phyloP scores from a whole-genome alignment of 305 asterid species.

The Fraxinus sp. region DNA sequence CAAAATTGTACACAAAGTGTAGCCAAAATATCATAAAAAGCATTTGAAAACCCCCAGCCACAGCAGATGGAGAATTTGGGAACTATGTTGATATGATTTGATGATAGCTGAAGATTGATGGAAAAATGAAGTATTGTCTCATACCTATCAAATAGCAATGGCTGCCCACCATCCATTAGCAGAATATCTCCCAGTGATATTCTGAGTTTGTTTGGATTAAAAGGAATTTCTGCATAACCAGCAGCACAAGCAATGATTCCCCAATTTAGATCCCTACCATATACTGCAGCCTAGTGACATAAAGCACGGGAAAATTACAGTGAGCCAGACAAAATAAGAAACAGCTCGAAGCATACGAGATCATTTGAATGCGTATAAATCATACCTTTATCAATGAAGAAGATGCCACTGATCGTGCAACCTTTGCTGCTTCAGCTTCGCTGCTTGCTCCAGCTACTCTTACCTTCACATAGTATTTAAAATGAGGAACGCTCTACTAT shows the following conservation, averaged over 20 bases:
- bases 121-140: not conserved
- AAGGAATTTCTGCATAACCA: slow-evolving; percentile 83
- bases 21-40: not conserved
- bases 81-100: not conserved
- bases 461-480: slow-evolving; percentile 49
- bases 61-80: not conserved
- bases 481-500: not conserved
- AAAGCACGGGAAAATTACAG: slow-evolving; percentile 1
- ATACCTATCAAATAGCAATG: slow-evolving; percentile 83
- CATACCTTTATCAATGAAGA: slow-evolving; percentile 86
- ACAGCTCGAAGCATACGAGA: slow-evolving; percentile 13
- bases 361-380: slow-evolving; percentile 1
- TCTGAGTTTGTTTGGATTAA: slow-evolving; percentile 59
- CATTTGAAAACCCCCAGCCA: not conserved
- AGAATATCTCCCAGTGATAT: slow-evolving; percentile 76
- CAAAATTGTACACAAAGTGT: not conserved
- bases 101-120: not conserved
- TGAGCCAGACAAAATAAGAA: slow-evolving; percentile 16
- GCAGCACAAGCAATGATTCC: slow-evolving; percentile 97
- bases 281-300: slow-evolving; percentile 73
- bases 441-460: slow-evolving; percentile 68
- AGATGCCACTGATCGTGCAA: slow-evolving; percentile 94
- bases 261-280: slow-evolving; percentile 97
- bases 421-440: slow-evolving; percentile 84
- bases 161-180: slow-evolving; percentile 92